These are phyloP conservation scores for Fusarium staphyleae DNA, from an alignment of 2,329 filamentous ascomycete species.

Conservation along the genomic window DNA sequence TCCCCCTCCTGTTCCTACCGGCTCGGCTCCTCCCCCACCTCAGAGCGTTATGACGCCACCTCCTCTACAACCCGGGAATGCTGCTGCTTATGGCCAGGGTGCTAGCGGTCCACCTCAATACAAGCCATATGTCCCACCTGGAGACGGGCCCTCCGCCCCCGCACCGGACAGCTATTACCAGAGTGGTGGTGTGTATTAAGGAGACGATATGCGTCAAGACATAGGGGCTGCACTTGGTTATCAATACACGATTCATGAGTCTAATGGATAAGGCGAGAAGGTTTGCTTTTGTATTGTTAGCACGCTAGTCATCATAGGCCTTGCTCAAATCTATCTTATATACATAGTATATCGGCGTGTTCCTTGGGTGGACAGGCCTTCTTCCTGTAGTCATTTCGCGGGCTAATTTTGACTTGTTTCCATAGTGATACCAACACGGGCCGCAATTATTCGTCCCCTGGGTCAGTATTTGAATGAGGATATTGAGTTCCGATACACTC, in stretches of 20 bases:
- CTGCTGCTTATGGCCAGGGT: constrained; percentile 55
- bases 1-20: constrained; percentile 53
- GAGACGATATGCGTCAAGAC: too few relatives aligned
- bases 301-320: not conserved
- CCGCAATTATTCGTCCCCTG: constrained; percentile 5
- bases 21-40: constrained; percentile 44
- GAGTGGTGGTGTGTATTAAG: constrained; percentile 49
- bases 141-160: constrained; percentile 57
- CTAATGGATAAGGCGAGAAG: not conserved
- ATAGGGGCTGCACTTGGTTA: not conserved
- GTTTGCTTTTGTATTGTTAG: not conserved
- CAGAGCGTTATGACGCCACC: constrained; percentile 49
- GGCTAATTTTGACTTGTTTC: constrained; percentile 3
- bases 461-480: not conserved
- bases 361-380: not conserved
- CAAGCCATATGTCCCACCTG: constrained; percentile 65
- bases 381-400: not conserved
- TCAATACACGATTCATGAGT: not conserved
- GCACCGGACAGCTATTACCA: constrained; percentile 65
- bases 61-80: constrained; percentile 54
- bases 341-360: not conserved
- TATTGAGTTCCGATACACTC: not conserved
- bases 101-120: constrained; percentile 58
- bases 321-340: not conserved
- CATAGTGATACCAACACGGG: constrained; percentile 4